Percentiles rank a stretch among this genome's conserved stretches.
Conservation (phyloP, 1,139 yeast species). For the Blastobotrys illinoisensis region DNA sequence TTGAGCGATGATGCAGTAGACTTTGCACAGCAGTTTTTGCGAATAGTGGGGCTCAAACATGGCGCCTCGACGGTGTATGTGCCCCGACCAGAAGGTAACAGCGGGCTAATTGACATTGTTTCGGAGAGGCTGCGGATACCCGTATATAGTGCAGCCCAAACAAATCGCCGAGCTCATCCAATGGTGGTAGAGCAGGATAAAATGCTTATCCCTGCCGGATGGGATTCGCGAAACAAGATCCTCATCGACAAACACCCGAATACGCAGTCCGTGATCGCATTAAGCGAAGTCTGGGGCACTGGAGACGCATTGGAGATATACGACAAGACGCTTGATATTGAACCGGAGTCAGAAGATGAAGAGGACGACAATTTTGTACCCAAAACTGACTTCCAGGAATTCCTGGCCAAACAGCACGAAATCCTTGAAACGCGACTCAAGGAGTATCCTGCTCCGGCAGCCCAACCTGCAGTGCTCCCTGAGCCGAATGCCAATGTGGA, state of each 20-base stretch:
- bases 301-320: not conserved
- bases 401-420: slow-evolving; percentile 23
- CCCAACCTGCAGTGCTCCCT: not conserved
- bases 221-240: slow-evolving; percentile 37
- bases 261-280: slow-evolving; percentile 4
- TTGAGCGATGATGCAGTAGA: slow-evolving; percentile 34
- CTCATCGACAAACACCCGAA: slow-evolving; percentile 15
- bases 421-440: slow-evolving; percentile 14
- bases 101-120: slow-evolving; percentile 17
- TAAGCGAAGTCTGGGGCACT: not conserved
- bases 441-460: not conserved
- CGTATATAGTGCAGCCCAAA: slow-evolving; percentile 9
- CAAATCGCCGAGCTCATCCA: slow-evolving; percentile 22
- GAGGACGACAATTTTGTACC: slow-evolving; percentile 5
- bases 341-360: slow-evolving; percentile 6
- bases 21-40: slow-evolving; percentile 47
- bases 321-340: not conserved
- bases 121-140: slow-evolving; percentile 26
- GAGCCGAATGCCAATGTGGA: slow-evolving; percentile 11
- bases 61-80: slow-evolving; percentile 31
- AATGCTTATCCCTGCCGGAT: slow-evolving; percentile 41
- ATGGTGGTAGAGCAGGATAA: slow-evolving; percentile 33
- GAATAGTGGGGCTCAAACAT: slow-evolving; percentile 46
- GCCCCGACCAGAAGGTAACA: slow-evolving; percentile 12
- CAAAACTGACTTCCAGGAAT: slow-evolving; percentile 24